Evolutionary conservation across 2,329 filamentous ascomycete species (phyloP), one percentile per base, ranked within the genome.

Genomic region (Neoscytalidium dimidiatum): DNA sequence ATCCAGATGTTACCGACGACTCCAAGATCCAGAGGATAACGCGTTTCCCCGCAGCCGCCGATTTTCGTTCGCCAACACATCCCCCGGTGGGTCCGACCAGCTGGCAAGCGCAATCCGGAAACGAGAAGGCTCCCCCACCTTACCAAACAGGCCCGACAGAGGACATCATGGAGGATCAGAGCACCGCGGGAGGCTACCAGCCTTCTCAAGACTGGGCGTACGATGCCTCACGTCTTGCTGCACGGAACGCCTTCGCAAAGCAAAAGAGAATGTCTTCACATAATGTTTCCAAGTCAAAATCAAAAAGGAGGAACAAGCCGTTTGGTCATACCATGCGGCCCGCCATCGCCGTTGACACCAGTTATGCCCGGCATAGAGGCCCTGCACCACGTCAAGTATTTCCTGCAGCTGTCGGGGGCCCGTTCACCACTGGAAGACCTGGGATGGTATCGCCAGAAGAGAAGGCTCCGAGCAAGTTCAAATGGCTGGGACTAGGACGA

Each of bases 261-360:
- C 71, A 73, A 11, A 75, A 75, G 21, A 72, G 70, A 38, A 74
- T 75, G 14, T 76, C 72, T 26, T 66, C 71, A 21, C 71, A 75
- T 31, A 79, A 77, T 65, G 71, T 76, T 13, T 74, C 73, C 21
- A 73, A 79, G 62, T 73, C 77, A 23, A 88, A 84, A 72, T 90
- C 88, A 3, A 84, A 84, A 63, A 83, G 84, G 31, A 82, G 87
- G 61, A 87, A 90, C 71, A 86, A 85, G 70, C 66, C 44, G 9
- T 58, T 72, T 82, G 83, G 23, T 82, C 88, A 72, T 86, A 88
- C 74, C 81, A 83, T 64, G 82, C 84, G 76, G 21, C 85, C 85
- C 8, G 88, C 88, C 13, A 90, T 91, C 71, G 88, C 82, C 68
- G 75, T 92, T 21, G 87, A 92, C 68, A 93, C 90, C 2, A 88